Conservation (phyloP, 2,329 filamentous ascomycete genomes). For the Diplodia scrobiculata region DNA sequence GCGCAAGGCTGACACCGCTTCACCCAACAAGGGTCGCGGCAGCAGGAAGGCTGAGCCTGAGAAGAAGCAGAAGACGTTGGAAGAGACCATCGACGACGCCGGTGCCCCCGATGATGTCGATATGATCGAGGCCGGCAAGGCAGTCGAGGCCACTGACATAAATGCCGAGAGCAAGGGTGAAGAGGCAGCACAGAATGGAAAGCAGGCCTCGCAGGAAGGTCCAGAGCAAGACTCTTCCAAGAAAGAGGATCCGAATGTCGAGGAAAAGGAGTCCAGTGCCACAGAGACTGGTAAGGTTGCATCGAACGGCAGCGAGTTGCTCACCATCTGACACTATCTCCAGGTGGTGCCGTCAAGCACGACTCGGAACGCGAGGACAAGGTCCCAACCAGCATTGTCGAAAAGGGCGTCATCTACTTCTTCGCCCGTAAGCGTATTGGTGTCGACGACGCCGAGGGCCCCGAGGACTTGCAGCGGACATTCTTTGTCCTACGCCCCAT, state of each 20-base stretch:
- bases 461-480: slow-evolving; percentile 73
- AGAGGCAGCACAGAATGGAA: not conserved
- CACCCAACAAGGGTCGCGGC: slow-evolving; percentile 47
- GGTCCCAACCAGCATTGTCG: slow-evolving; percentile 66
- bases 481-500: slow-evolving; percentile 79
- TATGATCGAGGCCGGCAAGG: slow-evolving; percentile 34
- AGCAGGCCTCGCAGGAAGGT: slow-evolving; percentile 26
- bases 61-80: slow-evolving; percentile 57
- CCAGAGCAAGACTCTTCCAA: slow-evolving; percentile 35
- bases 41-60: slow-evolving; percentile 43
- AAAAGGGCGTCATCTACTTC: slow-evolving; percentile 91
- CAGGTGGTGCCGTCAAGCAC: slow-evolving; percentile 50
- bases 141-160: slow-evolving; percentile 31
- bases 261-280: not conserved
- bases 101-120: slow-evolving; percentile 35
- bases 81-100: slow-evolving; percentile 50
- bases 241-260: slow-evolving; percentile 14
- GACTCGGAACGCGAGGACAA: slow-evolving; percentile 55
- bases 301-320: not conserved
- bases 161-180: slow-evolving; percentile 34
- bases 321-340: not conserved
- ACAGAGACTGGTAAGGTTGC: not conserved
- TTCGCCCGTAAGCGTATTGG: slow-evolving; percentile 79
- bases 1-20: slow-evolving; percentile 44
- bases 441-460: slow-evolving; percentile 66